Evolutionary conservation across 139 green algal species (phyloP).

Genomic region (Spirogloea muscicola): DNA sequence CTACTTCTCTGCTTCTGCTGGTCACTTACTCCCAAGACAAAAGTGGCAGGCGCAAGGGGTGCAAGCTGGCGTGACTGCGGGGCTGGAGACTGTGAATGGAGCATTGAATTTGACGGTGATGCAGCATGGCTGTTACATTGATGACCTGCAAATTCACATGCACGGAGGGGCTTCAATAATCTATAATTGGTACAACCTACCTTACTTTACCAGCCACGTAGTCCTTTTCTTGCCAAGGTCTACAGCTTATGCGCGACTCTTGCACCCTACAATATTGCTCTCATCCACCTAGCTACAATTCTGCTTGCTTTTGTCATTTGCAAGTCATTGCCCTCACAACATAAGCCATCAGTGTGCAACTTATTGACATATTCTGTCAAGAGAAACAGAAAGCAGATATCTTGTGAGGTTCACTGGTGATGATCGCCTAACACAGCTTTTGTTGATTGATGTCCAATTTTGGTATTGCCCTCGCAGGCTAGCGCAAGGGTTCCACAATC

Average conservation of each 20-base stretch:
- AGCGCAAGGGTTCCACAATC: conserved; percentile 13
- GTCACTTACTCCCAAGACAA: not conserved
- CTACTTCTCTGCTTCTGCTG: not conserved
- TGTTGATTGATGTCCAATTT: too few species aligned
- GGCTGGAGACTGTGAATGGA: conserved; percentile 11
- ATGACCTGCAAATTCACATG: conserved; percentile 35
- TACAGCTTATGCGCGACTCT: not conserved
- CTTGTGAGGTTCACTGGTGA: not conserved
- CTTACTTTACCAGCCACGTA: not conserved
- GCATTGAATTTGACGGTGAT: conserved; percentile 8
- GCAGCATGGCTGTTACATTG: conserved; percentile 20
- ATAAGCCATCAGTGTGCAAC: too few species aligned
- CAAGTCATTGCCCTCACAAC: too few species aligned
- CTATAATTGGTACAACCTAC: conserved; percentile 31
- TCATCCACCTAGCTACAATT: not conserved
- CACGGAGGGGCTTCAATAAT: conserved; percentile 20
- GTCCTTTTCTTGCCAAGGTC: not conserved
- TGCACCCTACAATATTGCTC: not conserved
- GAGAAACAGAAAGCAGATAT: not conserved
- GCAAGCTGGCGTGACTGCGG: conserved; percentile 20
- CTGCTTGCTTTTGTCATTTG: not conserved
- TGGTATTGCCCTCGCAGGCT: too few species aligned
- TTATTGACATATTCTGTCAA: not conserved
- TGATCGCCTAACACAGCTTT: not conserved
- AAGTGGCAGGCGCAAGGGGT: conserved; percentile 9